Evolutionary conservation across 805 yeast species (phyloP).

Genomic region (Pichia kluyveri): DNA sequence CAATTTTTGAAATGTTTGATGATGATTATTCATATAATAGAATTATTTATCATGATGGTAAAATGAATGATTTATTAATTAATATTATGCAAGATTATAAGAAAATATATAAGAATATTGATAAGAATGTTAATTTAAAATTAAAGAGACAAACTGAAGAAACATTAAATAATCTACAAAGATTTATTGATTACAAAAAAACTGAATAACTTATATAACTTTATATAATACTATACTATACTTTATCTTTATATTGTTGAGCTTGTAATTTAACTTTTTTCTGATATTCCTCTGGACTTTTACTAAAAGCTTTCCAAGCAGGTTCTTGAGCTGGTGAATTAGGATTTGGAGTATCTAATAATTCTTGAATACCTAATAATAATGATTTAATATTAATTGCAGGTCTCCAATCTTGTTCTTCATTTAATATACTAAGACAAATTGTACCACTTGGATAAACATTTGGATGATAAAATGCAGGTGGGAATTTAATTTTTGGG

Average conservation of each 20-base stretch:
- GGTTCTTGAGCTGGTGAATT: slow-evolving; percentile 97
- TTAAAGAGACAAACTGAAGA: slow-evolving; percentile 61
- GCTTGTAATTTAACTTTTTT: slow-evolving; percentile 78
- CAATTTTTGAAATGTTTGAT: slow-evolving; percentile 69
- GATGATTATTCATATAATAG: slow-evolving; percentile 67
- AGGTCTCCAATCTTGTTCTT: slow-evolving; percentile 97
- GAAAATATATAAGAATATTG: slow-evolving; percentile 50
- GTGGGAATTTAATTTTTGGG: slow-evolving; percentile 85
- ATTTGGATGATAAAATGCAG: slow-evolving; percentile 92
- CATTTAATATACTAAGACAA: slow-evolving; percentile 87
- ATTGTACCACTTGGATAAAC: slow-evolving; percentile 97
- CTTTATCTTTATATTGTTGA: slow-evolving; percentile 45
- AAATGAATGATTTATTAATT: slow-evolving; percentile 35
- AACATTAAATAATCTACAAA: slow-evolving; percentile 51
- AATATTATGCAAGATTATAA: slow-evolving; percentile 39
- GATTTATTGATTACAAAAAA: slow-evolving; percentile 72
- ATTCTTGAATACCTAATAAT: slow-evolving; percentile 84
- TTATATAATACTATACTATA: not conserved
- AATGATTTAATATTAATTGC: slow-evolving; percentile 88
- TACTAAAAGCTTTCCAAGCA: slow-evolving; percentile 81
- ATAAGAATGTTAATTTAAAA: slow-evolving; percentile 48
- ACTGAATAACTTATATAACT: slow-evolving; percentile 26
- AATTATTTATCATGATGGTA: slow-evolving; percentile 52
- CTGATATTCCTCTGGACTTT: slow-evolving; percentile 61
- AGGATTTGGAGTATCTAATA: slow-evolving; percentile 84